These are phyloP conservation scores for Keithomyces neogunnii DNA, from an alignment of 2,329 filamentous ascomycete genomes.

Conservation along the genomic window DNA sequence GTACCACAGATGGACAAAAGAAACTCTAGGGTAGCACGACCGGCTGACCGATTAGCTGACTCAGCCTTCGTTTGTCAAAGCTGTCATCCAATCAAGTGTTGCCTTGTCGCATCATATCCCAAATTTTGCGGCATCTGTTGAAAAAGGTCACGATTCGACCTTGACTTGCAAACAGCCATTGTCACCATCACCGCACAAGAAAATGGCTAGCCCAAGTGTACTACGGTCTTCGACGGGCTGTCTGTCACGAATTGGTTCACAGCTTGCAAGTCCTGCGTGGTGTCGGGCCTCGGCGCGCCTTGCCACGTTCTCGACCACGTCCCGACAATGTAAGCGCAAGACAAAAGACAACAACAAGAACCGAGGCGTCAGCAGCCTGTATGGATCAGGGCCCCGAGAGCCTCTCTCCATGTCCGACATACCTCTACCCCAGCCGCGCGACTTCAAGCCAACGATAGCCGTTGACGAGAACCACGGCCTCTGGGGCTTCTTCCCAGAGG, in stretches of 20 bases:
- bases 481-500: constrained; percentile 80
- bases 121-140: constrained; percentile 3
- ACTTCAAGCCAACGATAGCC: constrained; percentile 48
- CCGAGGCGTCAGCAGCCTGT: constrained; percentile 75
- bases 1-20: too few relatives aligned
- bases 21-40: too few relatives aligned
- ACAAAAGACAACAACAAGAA: constrained; percentile 67
- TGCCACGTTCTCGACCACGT: constrained; percentile 46
- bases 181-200: constrained; percentile 1
- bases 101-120: background rate
- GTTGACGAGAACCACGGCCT: constrained; percentile 74
- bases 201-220: constrained; percentile 22
- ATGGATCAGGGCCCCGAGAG: constrained; percentile 66
- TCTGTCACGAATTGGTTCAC: constrained; percentile 6
- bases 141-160: background rate
- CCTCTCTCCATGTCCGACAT: constrained; percentile 66
- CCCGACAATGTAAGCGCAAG: constrained; percentile 38
- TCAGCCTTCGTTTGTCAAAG: background rate
- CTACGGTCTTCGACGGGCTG: constrained; percentile 19
- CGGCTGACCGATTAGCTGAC: background rate
- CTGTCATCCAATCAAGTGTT: constrained; percentile 2
- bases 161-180: background rate
- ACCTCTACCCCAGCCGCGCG: constrained; percentile 61
- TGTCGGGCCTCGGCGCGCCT: constrained; percentile 6
- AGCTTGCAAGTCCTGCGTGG: background rate